A percentile compares a stretch with the other conserved stretches of the same genome.
Conservation (phyloP, 2,329 filamentous ascomycete genomes). For the Westerdykella ornata region DNA sequence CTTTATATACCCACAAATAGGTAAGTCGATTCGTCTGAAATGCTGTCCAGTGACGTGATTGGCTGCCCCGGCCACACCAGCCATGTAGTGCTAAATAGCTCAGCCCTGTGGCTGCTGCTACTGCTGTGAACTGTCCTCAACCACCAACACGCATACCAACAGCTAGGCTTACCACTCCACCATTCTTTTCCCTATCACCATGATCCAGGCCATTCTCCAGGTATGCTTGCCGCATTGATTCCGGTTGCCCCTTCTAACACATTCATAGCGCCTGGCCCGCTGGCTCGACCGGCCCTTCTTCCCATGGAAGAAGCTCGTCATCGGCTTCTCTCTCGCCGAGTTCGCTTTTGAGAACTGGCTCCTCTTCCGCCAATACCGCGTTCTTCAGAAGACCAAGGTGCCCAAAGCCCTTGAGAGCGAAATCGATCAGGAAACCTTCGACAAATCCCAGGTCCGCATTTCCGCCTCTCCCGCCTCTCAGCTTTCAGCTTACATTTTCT, state of each 20-base stretch:
- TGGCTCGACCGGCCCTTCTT: constrained; percentile 87
- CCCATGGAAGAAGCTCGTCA: constrained; percentile 94
- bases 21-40: too few relatives aligned
- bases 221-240: constrained; percentile 6
- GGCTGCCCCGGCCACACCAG: not conserved
- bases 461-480: constrained; percentile 4
- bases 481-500: constrained; percentile 13
- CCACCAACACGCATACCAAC: constrained; percentile 2
- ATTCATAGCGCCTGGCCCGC: constrained; percentile 60
- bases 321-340: constrained; percentile 89
- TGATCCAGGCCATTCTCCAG: constrained; percentile 36
- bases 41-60: constrained; percentile 2
- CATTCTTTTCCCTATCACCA: constrained; percentile 10
- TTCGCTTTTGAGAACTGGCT: constrained; percentile 87
- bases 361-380: constrained; percentile 79
- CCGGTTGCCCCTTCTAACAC: not conserved
- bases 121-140: constrained; percentile 11
- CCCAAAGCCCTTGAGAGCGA: constrained; percentile 85
- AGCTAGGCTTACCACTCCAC: not conserved
- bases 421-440: constrained; percentile 81
- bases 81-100: constrained; percentile 3
- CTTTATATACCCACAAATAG: too few relatives aligned
- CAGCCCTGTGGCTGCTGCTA: constrained; percentile 4
- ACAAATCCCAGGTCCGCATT: constrained; percentile 71
- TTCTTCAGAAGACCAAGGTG: constrained; percentile 70